Evolutionary conservation across 176 grass and related monocot genomes (phyloP).

Genomic region (Rhipidocladum racemiflorum): DNA sequence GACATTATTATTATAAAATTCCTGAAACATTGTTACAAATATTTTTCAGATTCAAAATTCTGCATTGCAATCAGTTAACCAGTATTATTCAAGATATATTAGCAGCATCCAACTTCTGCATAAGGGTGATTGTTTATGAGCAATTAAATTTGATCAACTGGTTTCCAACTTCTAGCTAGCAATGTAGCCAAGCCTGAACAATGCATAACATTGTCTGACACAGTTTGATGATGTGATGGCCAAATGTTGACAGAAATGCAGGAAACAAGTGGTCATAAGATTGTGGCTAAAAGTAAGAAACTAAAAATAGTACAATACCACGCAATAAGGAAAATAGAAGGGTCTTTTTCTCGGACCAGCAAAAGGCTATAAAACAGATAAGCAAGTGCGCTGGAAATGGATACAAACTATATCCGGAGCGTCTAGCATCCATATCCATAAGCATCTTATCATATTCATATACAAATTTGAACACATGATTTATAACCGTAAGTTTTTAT

Average conservation of each 20-base stretch:
- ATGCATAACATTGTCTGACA: not conserved
- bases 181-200: not conserved
- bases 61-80: not conserved
- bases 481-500: not conserved
- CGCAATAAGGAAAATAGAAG: not conserved
- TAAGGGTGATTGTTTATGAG: constrained; percentile 12
- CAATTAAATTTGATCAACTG: constrained; percentile 28
- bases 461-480: not conserved
- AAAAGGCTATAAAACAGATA: not conserved
- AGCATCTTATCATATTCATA: not conserved
- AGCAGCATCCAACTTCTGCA: not conserved
- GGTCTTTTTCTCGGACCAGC: not conserved
- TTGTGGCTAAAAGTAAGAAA: constrained; percentile 1
- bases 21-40: constrained; percentile 51
- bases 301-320: not conserved
- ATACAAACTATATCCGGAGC: constrained; percentile 5
- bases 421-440: constrained; percentile 1
- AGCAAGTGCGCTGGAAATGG: not conserved
- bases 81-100: constrained; percentile 13
- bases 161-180: not conserved
- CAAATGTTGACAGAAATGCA: constrained; percentile 10
- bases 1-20: constrained; percentile 58
- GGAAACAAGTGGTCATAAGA: constrained; percentile 4
- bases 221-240: not conserved
- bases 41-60: constrained; percentile 18